Evolutionary conservation across 1,139 yeast genomes (phyloP).

Genomic region (Blastobotrys niveus): DNA sequence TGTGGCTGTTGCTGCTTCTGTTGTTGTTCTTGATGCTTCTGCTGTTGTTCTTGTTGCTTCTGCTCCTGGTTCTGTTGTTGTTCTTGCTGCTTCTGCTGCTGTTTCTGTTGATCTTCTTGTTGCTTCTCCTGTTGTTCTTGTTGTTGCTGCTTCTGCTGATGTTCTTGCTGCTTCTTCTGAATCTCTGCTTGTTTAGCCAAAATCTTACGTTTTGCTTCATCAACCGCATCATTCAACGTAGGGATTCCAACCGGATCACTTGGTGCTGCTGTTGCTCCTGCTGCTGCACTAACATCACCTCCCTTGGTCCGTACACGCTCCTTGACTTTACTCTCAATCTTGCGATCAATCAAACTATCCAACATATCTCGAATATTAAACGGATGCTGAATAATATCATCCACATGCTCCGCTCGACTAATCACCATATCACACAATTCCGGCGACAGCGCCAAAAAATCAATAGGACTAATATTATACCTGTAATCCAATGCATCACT

Average conservation of each 20-base stretch:
- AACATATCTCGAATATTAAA: conserved; percentile 8
- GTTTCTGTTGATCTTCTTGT: neutral
- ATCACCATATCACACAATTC: conserved; percentile 12
- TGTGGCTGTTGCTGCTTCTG: neutral
- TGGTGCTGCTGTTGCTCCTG: neutral
- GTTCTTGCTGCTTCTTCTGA: neutral
- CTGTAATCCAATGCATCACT: conserved; percentile 8
- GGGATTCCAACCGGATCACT: too few relatives aligned
- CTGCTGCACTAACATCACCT: neutral
- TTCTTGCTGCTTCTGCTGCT: neutral
- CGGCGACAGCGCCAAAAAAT: conserved; percentile 12
- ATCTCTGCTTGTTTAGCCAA: too few relatives aligned
- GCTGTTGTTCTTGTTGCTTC: neutral
- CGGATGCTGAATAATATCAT: conserved; percentile 11
- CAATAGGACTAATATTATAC: conserved; percentile 11
- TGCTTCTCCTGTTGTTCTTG: neutral
- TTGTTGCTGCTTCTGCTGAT: neutral
- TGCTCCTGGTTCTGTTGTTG: neutral
- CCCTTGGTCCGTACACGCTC: neutral
- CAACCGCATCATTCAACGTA: too few relatives aligned
- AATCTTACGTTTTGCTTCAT: too few relatives aligned
- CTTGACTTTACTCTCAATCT: neutral
- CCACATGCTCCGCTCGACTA: conserved; percentile 1
- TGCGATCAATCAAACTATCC: conserved; percentile 5
- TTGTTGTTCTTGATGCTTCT: neutral